Conservation (phyloP, 768 basidiomycete species). For the Kwoniella pini region DNA sequence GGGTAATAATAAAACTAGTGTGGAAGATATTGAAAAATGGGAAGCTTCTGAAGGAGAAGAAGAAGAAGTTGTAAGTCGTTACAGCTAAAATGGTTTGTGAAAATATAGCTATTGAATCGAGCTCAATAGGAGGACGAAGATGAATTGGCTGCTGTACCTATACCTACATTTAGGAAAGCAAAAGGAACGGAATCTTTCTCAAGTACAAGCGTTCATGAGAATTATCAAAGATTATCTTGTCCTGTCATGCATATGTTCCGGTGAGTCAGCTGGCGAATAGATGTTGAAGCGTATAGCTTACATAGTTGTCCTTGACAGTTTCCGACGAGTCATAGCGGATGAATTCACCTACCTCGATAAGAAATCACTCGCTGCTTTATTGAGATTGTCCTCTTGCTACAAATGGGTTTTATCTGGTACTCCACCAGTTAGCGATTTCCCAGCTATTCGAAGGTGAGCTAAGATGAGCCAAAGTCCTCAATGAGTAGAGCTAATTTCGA, state of each 20-base stretch:
- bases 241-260: conserved; percentile 89
- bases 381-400: conserved; percentile 71
- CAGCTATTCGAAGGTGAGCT: conserved; percentile 70
- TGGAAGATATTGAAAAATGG: conserved; percentile 51
- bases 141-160: conserved; percentile 23
- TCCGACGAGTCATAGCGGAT: conserved; percentile 82
- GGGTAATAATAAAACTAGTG: conserved; percentile 56
- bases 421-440: conserved; percentile 88
- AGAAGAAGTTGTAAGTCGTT: conserved; percentile 57
- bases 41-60: conserved; percentile 55
- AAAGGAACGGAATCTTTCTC: conserved; percentile 58
- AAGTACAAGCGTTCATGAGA: conserved; percentile 63
- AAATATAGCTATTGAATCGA: neutral
- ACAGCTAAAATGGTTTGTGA: neutral
- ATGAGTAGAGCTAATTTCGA: conserved; percentile 6
- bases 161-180: conserved; percentile 35
- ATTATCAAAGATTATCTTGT: conserved; percentile 76
- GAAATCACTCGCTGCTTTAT: conserved; percentile 74
- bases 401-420: conserved; percentile 98
- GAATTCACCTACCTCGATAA: conserved; percentile 92
- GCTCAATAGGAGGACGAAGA: conserved; percentile 13
- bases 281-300: neutral
- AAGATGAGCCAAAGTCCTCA: neutral
- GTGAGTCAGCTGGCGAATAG: conserved; percentile 20
- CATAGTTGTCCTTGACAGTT: conserved; percentile 57